These are phyloP conservation scores for Solanum okadae DNA, from an alignment of 257 asterid species.

Conservation along the genomic window DNA sequence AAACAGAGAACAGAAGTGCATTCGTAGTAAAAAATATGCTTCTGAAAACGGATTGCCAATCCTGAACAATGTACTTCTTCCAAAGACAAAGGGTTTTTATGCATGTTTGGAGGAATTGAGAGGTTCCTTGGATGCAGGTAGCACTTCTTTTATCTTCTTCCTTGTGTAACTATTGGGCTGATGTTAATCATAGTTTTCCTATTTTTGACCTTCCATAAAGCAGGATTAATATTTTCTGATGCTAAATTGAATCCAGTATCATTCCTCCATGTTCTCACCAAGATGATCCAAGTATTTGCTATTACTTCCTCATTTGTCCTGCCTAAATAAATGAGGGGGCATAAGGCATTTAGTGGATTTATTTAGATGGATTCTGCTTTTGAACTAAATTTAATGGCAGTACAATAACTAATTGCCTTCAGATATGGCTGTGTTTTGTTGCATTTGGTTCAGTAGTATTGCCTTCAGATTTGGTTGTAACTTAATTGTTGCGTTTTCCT, in stretches of 20 bases:
- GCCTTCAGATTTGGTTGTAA: background rate
- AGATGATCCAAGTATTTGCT: background rate
- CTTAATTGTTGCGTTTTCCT: background rate
- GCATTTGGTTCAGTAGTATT: background rate
- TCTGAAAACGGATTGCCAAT: constrained; percentile 69
- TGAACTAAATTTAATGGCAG: background rate
- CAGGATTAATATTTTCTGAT: background rate
- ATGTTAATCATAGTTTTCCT: background rate
- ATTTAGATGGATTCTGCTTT: background rate
- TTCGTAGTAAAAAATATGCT: constrained; percentile 70
- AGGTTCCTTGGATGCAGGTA: constrained; percentile 88
- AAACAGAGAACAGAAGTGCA: constrained; percentile 78
- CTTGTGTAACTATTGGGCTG: background rate
- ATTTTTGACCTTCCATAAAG: background rate
- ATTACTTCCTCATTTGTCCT: background rate
- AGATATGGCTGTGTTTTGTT: background rate
- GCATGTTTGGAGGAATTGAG: constrained; percentile 57
- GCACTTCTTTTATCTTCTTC: background rate
- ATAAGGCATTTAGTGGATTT: background rate
- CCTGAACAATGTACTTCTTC: constrained; percentile 74
- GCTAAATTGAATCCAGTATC: background rate
- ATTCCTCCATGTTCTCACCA: background rate
- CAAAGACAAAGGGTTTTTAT: constrained; percentile 75
- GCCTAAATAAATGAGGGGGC: background rate
- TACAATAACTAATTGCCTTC: background rate